Percentiles rank a stretch among this genome's conserved stretches.
These are phyloP conservation scores for Diutina rugosa DNA, from an alignment of 1,139 yeast species.

Conservation along the genomic window DNA sequence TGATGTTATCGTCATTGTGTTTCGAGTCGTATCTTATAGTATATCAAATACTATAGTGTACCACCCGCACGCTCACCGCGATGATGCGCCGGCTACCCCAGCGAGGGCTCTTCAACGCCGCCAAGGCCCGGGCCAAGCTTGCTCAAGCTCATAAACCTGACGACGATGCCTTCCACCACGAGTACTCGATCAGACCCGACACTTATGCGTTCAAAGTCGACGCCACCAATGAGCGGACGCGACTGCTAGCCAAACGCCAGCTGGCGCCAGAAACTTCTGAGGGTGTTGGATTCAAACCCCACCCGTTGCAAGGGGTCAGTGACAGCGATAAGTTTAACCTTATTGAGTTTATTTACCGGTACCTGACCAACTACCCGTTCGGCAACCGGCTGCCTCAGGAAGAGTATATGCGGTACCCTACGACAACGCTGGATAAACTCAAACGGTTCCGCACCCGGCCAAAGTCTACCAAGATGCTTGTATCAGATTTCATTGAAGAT, in stretches of 20 bases:
- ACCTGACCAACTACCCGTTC: constrained; percentile 34
- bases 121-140: background rate
- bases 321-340: constrained; percentile 11
- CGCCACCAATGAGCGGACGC: constrained; percentile 12
- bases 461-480: constrained; percentile 48
- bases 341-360: constrained; percentile 25
- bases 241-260: constrained; percentile 2
- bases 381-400: constrained; percentile 25
- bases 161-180: constrained; percentile 21
- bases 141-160: constrained; percentile 10
- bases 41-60: too few species aligned
- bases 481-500: constrained; percentile 75
- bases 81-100: background rate
- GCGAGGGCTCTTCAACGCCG: background rate
- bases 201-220: constrained; percentile 34
- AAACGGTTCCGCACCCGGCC: constrained; percentile 41
- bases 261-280: background rate
- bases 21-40: too few species aligned
- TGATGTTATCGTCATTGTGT: too few species aligned
- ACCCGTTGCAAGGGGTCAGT: constrained; percentile 18
- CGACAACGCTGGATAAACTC: constrained; percentile 32
- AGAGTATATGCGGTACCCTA: constrained; percentile 25
- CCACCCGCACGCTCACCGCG: background rate
- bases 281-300: constrained; percentile 5
- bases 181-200: constrained; percentile 35